Evolutionary conservation across 2,329 filamentous ascomycete species (phyloP).

Genomic region (Trichophyton equinum): DNA sequence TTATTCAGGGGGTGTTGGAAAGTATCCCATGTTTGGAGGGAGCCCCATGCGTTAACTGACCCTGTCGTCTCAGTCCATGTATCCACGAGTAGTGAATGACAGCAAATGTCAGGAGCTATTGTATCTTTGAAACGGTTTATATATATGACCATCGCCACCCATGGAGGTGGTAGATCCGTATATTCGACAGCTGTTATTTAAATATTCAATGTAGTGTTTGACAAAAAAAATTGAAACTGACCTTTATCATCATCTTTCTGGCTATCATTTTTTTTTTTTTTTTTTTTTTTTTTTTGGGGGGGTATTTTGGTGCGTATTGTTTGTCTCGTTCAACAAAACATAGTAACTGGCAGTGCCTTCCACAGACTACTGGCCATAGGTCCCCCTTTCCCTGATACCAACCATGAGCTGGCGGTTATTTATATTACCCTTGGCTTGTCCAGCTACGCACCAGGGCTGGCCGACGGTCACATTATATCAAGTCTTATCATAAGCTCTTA

Average conservation of each 20-base stretch:
- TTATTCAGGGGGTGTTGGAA: conserved; percentile 18
- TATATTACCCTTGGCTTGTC: background rate
- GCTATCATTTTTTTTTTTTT: background rate
- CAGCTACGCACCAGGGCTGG: background rate
- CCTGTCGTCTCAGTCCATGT: too few species aligned
- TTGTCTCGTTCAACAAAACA: too few species aligned
- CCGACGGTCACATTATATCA: background rate
- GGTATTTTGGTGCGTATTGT: background rate
- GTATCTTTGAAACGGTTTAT: too few species aligned
- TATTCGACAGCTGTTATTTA: background rate
- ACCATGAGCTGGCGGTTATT: background rate
- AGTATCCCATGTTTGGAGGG: conserved; percentile 9
- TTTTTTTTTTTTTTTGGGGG: too few species aligned
- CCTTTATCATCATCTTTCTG: background rate
- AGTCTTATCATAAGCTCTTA: background rate
- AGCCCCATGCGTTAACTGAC: conserved; percentile 9
- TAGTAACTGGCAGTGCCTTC: background rate
- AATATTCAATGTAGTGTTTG: background rate
- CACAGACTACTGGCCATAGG: background rate
- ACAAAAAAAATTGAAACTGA: background rate
- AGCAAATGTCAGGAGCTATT: too few species aligned
- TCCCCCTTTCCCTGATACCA: background rate
- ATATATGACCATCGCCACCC: background rate
- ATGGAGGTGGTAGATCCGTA: background rate
- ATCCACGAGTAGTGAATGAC: too few species aligned